Base-by-base conservation (phyloP, 352 stramenopile genomes). In the Peronospora belbahrii region DNA sequence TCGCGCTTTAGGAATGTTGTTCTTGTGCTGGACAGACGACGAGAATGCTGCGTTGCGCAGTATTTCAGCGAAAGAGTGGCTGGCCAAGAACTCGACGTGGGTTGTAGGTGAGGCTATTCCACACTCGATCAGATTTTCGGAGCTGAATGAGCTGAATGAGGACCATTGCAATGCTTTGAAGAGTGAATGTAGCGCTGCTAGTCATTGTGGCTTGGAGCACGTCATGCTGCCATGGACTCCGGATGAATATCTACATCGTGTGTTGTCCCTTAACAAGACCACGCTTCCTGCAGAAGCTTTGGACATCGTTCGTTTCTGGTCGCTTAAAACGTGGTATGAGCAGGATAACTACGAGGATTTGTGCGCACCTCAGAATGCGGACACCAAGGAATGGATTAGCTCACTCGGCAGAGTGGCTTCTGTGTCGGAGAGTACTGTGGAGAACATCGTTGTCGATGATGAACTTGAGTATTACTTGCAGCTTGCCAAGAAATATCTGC, bases 1-100 rank as follows among this genome's bases (percentile, higher is more conserved):
- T 56, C 77, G 78, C 32, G 74, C 74, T 0, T 44, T 92, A 0
- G 77, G 81, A 1, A 70, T 92, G 70, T 35, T 89, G 0, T 92
- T 92, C 31, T 33, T 92, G 36, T 70, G 67, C 27, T 93, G 77
- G 78, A 70, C 67, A 1, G 78, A 88, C 36, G 77, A 89, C 3
- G 72, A 84, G 0, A 80, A 79, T 30, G 60, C 70, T 17, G 53
- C 58, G 23, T 48, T 93, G 25, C 74, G 74, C 3, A 82, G 74
- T 35, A 82, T 90, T 40, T 88, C 76, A 19, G 68, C 65, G 4
- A 59, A 71, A 22, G 78, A 90, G 48, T 93, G 81, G 81, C 67
- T 93, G 38, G 24, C 49, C 2, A 53, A 70, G 22, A 83, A 62
- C 38, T 70, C 67, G 36, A 86, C 74, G 40, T 91, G 80, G 80